phyloP scores from a whole-genome alignment of 805 yeast species.

The Candida yuanshanica region DNA sequence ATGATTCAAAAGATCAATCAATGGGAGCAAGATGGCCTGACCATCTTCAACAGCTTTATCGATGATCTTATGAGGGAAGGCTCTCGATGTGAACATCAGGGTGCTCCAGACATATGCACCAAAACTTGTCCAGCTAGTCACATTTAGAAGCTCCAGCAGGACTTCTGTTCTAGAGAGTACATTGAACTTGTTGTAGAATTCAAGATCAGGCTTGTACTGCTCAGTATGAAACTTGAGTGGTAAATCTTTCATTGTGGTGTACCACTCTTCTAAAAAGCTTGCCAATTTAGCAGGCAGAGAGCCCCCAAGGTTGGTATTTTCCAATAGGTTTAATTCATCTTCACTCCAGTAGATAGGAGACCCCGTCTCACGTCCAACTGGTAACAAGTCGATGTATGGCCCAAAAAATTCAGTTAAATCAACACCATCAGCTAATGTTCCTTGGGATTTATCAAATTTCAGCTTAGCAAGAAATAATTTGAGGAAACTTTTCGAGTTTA shows the following conservation, averaged over 20 bases:
- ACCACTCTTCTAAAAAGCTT: constrained; percentile 62
- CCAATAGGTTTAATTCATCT: constrained; percentile 44
- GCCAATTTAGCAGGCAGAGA: constrained; percentile 44
- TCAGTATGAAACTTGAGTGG: constrained; percentile 7
- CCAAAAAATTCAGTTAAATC: constrained; percentile 26
- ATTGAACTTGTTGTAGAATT: constrained; percentile 12
- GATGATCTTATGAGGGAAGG: constrained; percentile 60
- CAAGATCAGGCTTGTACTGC: constrained; percentile 12
- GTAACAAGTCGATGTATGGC: constrained; percentile 48
- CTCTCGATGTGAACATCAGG: constrained; percentile 65
- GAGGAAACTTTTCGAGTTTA: constrained; percentile 28
- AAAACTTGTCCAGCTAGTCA: constrained; percentile 53
- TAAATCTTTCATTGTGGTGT: constrained; percentile 8
- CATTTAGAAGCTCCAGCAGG: constrained; percentile 17
- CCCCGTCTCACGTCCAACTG: constrained; percentile 34
- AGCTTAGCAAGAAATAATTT: constrained; percentile 37
- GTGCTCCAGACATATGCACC: constrained; percentile 72
- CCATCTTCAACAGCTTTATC: constrained; percentile 29
- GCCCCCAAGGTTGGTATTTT: constrained; percentile 60
- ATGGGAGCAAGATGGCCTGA: constrained; percentile 67
- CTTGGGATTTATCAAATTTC: constrained; percentile 27
- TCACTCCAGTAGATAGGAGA: constrained; percentile 62
- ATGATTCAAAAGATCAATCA: constrained; percentile 78
- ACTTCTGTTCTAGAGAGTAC: constrained; percentile 13
- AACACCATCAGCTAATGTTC: constrained; percentile 6